These are phyloP conservation scores for Zangia roseola DNA, from an alignment of 768 basidiomycete genomes.

Conservation along the genomic window DNA sequence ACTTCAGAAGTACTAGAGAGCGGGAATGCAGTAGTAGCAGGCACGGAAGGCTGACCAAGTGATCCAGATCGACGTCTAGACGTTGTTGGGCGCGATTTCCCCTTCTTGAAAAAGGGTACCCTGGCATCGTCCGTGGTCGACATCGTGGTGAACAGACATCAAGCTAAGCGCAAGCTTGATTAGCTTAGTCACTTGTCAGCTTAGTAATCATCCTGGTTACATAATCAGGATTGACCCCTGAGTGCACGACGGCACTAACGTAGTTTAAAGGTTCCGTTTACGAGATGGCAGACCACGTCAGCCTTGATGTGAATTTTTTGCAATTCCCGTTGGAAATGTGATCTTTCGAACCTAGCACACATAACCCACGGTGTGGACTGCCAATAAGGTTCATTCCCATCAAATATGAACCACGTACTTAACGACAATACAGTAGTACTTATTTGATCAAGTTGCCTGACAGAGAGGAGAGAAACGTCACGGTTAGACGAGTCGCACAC, in stretches of 20 bases:
- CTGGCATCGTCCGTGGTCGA: conserved; percentile 38
- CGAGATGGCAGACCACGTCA: neutral
- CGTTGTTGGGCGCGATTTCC: conserved; percentile 74
- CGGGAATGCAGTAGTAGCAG: conserved; percentile 18
- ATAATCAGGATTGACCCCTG: conserved; percentile 4
- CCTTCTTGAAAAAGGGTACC: conserved; percentile 90
- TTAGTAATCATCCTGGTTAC: conserved; percentile 12
- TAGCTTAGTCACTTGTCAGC: conserved; percentile 18
- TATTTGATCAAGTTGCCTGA: conserved; percentile 2
- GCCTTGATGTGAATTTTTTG: neutral
- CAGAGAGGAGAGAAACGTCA: neutral
- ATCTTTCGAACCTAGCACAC: neutral
- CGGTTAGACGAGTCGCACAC: neutral
- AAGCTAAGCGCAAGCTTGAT: neutral
- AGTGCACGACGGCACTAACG: too few relatives aligned
- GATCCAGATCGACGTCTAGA: conserved; percentile 73
- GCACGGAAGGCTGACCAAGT: conserved; percentile 37
- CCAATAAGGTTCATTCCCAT: neutral
- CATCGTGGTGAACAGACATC: conserved; percentile 23
- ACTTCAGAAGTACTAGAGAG: conserved; percentile 51
- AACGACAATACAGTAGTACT: neutral
- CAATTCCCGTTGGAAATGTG: neutral
- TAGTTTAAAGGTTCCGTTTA: too few relatives aligned
- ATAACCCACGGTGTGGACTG: neutral
- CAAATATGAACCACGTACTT: neutral